These are phyloP conservation scores for Saccharum hybrid DNA, from an alignment of 202 grass and related monocot species.

Conservation along the genomic window DNA sequence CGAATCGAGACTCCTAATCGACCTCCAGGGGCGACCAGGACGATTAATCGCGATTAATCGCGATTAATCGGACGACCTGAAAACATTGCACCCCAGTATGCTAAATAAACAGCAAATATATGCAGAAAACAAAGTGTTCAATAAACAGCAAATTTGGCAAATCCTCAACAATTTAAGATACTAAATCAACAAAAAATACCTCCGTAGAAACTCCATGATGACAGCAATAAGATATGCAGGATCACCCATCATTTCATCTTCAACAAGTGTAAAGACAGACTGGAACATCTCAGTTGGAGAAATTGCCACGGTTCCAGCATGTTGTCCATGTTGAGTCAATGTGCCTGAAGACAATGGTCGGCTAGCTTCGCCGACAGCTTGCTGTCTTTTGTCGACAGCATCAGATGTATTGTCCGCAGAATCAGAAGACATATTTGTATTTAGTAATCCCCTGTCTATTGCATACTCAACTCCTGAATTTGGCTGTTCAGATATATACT, in stretches of 20 bases:
- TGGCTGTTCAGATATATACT: slow-evolving; percentile 45
- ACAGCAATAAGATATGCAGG: slow-evolving; percentile 82
- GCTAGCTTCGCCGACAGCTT: slow-evolving; percentile 49
- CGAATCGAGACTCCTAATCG: too few relatives aligned
- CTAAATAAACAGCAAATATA: not conserved
- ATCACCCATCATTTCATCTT: slow-evolving; percentile 94
- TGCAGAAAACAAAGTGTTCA: not conserved
- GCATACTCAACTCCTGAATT: slow-evolving; percentile 45
- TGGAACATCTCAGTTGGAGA: slow-evolving; percentile 87
- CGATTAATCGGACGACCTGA: too few relatives aligned
- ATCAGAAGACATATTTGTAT: slow-evolving; percentile 60
- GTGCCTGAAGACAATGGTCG: slow-evolving; percentile 61
- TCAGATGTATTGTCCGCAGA: slow-evolving; percentile 54
- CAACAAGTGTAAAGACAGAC: slow-evolving; percentile 83
- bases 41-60: too few relatives aligned
- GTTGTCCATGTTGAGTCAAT: slow-evolving; percentile 56
- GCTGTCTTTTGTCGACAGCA: slow-evolving; percentile 33
- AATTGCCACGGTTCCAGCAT: slow-evolving; percentile 65
- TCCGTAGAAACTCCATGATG: slow-evolving; percentile 79
- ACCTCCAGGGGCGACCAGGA: too few relatives aligned
- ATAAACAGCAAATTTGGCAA: slow-evolving; percentile 21
- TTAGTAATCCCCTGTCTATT: slow-evolving; percentile 42
- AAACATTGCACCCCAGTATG: not conserved
- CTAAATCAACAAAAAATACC: slow-evolving; percentile 57
- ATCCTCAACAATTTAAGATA: slow-evolving; percentile 34